These are phyloP conservation scores for Aspergillus unguis DNA, from an alignment of 2,329 filamentous ascomycete species.

Conservation along the genomic window DNA sequence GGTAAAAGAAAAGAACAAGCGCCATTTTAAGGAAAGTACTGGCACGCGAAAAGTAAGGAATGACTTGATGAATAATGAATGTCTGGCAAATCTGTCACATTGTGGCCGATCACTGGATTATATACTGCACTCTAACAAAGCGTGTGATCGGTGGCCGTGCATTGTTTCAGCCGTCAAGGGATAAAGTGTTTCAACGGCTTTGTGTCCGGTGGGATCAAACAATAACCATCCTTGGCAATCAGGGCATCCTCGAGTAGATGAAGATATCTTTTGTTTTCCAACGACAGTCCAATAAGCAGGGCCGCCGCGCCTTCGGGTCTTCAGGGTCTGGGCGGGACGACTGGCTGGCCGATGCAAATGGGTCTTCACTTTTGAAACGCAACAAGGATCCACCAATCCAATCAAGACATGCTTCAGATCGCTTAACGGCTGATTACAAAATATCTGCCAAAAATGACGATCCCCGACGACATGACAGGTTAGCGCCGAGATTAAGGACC, in stretches of 20 bases:
- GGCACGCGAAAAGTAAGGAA: not conserved
- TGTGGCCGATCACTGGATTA: not conserved
- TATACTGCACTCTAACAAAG: not conserved
- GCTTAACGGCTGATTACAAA: not conserved
- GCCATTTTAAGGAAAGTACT: constrained; percentile 11
- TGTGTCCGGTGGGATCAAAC: constrained; percentile 4
- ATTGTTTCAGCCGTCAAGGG: not conserved
- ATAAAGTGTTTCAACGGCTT: constrained; percentile 1
- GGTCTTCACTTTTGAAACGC: not conserved
- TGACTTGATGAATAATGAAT: constrained; percentile 1
- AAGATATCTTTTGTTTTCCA: not conserved
- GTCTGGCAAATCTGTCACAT: not conserved
- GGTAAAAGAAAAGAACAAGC: constrained; percentile 14
- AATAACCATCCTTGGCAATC: constrained; percentile 3
- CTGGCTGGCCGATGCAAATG: not conserved
- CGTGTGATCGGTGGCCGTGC: not conserved
- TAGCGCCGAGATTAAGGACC: constrained; percentile 2
- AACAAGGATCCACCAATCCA: not conserved
- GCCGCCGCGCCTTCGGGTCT: not conserved
- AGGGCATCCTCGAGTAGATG: not conserved
- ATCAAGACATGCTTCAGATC: not conserved
- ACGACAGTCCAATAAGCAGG: not conserved
- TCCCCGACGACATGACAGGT: constrained; percentile 3
- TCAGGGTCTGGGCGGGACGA: constrained; percentile 4
- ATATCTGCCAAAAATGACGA: not conserved